Percentiles rank a stretch among this genome's conserved stretches.
Evolutionary conservation across 345 rosid genomes (phyloP).

Genomic region (Abelmoschus esculentus): DNA sequence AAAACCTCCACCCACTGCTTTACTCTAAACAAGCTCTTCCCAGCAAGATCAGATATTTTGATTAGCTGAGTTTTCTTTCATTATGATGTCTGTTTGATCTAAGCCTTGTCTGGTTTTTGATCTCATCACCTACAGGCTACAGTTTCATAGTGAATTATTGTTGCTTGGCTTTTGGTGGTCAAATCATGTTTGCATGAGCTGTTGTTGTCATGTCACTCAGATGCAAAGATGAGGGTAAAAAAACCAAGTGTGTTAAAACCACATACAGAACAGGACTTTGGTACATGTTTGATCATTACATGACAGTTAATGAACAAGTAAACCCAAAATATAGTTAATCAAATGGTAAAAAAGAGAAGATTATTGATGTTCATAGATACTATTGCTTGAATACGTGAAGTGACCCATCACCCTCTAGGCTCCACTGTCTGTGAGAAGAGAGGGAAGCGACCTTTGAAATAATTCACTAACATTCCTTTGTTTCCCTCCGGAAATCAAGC

Average conservation of each 20-base stretch:
- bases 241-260: not conserved
- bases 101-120: too few species aligned
- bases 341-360: not conserved
- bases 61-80: too few species aligned
- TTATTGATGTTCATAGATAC: not conserved
- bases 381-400: conserved; percentile 5
- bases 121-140: conserved; percentile 19
- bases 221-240: not conserved
- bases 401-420: not conserved
- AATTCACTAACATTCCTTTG: not conserved
- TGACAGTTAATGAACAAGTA: not conserved
- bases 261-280: not conserved
- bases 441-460: not conserved
- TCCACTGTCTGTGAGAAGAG: not conserved
- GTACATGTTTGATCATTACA: conserved; percentile 13
- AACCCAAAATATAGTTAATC: not conserved
- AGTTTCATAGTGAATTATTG: conserved; percentile 27
- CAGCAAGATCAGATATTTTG: too few species aligned
- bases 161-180: conserved; percentile 21
- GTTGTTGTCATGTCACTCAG: conserved; percentile 51
- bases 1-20: too few species aligned
- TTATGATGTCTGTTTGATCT: too few species aligned
- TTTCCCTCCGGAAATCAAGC: conserved; percentile 18
- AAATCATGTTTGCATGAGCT: conserved; percentile 55
- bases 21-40: too few species aligned